A percentile compares a stretch with the other conserved stretches of the same genome.
These are phyloP conservation scores for Malus hybrid DNA, from an alignment of 331 rosid species.

Conservation along the genomic window DNA sequence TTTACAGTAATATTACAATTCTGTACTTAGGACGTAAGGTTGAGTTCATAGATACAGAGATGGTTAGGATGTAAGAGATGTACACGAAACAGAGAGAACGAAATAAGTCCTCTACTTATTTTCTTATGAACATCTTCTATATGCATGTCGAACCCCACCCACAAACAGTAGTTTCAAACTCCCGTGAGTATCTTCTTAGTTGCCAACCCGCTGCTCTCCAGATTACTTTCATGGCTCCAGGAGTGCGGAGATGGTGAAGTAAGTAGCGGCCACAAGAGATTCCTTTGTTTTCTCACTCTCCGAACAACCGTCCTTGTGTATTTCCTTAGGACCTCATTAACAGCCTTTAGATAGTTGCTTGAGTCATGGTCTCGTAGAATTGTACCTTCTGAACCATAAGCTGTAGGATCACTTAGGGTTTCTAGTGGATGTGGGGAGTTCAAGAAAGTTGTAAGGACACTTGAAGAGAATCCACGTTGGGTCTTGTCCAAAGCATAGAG, in stretches of 20 bases:
- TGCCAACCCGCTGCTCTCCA: conserved; percentile 27
- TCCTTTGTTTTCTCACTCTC: conserved; percentile 35
- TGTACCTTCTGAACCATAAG: conserved; percentile 82
- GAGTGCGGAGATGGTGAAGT: conserved; percentile 60
- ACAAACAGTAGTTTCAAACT: conserved; percentile 13
- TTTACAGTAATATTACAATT: neutral
- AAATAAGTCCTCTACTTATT: conserved; percentile 14
- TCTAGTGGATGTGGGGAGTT: conserved; percentile 86
- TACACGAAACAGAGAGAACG: conserved; percentile 16
- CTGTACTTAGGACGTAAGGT: neutral
- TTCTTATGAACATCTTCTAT: neutral
- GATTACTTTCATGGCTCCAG: conserved; percentile 52
- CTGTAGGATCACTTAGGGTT: conserved; percentile 84
- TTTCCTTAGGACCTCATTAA: conserved; percentile 47
- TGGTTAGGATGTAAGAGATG: conserved; percentile 9
- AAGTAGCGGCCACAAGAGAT: conserved; percentile 56
- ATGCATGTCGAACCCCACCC: neutral
- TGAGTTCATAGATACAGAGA: conserved; percentile 10
- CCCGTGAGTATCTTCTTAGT: conserved; percentile 57
- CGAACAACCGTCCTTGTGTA: conserved; percentile 29
- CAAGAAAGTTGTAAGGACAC: conserved; percentile 52
- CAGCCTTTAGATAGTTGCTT: conserved; percentile 73
- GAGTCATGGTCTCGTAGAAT: conserved; percentile 87
- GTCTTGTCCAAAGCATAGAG: conserved; percentile 53
- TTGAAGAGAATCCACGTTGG: conserved; percentile 40